Conservation (phyloP, 805 yeast species). For the Metschnikowia bowlesiae region DNA sequence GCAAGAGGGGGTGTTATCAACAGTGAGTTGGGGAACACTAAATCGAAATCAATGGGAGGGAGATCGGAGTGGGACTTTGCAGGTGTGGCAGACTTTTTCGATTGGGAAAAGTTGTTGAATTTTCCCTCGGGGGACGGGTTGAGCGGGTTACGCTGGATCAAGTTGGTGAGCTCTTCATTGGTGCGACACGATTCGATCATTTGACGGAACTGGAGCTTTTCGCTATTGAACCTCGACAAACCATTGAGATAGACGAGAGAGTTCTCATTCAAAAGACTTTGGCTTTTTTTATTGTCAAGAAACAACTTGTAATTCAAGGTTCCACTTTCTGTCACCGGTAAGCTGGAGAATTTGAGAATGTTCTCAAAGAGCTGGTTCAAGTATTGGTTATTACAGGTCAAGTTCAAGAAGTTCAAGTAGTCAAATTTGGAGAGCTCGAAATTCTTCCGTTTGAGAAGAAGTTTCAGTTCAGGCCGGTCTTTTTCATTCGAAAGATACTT, state of each 20-base stretch:
- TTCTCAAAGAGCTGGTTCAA: constrained; percentile 34
- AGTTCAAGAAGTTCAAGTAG: constrained; percentile 39
- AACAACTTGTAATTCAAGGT: constrained; percentile 10
- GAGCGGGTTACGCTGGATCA: constrained; percentile 26
- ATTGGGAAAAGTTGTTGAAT: constrained; percentile 1
- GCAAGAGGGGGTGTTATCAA: constrained; percentile 4
- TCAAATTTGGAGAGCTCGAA: constrained; percentile 45
- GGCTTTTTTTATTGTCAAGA: constrained; percentile 16
- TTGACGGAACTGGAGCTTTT: constrained; percentile 38
- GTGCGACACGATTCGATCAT: constrained; percentile 37
- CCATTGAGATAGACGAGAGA: constrained; percentile 31
- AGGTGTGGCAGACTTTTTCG: background rate
- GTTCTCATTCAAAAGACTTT: constrained; percentile 18
- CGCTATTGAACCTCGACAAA: constrained; percentile 37
- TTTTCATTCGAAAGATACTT: constrained; percentile 41
- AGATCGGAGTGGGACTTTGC: constrained; percentile 8
- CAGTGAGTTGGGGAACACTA: constrained; percentile 21
- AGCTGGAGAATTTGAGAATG: constrained; percentile 30
- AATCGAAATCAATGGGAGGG: constrained; percentile 26
- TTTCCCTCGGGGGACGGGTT: constrained; percentile 8
- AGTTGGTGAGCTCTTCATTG: constrained; percentile 36
- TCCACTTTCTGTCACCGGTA: constrained; percentile 14
- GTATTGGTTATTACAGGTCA: constrained; percentile 37
- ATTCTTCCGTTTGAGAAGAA: constrained; percentile 29
- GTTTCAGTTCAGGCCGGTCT: constrained; percentile 39